Evolutionary conservation across 1,284 basidiomycete genomes (phyloP), one percentile per base, ranked within the genome.

Genomic region (Schizopora paradoxa): DNA sequence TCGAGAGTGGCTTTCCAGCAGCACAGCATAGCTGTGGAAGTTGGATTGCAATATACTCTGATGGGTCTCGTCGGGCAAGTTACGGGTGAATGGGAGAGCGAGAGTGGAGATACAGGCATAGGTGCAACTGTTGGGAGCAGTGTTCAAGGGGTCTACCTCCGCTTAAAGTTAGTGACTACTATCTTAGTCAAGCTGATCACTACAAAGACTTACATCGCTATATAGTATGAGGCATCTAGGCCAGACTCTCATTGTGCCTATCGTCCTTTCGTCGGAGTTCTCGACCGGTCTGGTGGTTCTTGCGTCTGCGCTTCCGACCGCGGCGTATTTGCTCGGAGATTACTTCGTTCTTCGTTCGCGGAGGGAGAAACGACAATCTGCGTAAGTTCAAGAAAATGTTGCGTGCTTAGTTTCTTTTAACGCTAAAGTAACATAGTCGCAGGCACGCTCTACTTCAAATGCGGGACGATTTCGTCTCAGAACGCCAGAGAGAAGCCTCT

Each of bases 381-480:
- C 56, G 66, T 68, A 46, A 23, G 65, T 57, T 18, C 14, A 19
- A 43, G 54, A 73, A 28, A 52, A 51, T 5, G 19, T 68, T 38
- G 43, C 64, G 33, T 57, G 52, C 41, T 66, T 68, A 41, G 60
- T 22, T 10, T 22, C 3, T 22, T 38, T 5, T 16, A 21, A 8
- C 13, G n/a, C n/a, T n/a, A n/a, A n/a, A n/a, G n/a, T n/a, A n/a
- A n/a, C n/a, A n/a, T n/a, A 49, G 48, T 27, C 43, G 43, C 11
- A 13, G 86, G 56, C 69, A 77, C 33, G 62, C 69, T 26, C 69
- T 66, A 25, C 64, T 67, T 37, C 66, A 61, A 37, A 73, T 75
- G 40, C 69, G 84, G 52, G 68, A 68, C 43, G 82, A 85, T 44
- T 70, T 74, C 51, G 75, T 79, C 44, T 66, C 68, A n/a, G 74